Evolutionary conservation across 2,329 filamentous ascomycete species (phyloP).

Genomic region (Emmonsia crescens): DNA sequence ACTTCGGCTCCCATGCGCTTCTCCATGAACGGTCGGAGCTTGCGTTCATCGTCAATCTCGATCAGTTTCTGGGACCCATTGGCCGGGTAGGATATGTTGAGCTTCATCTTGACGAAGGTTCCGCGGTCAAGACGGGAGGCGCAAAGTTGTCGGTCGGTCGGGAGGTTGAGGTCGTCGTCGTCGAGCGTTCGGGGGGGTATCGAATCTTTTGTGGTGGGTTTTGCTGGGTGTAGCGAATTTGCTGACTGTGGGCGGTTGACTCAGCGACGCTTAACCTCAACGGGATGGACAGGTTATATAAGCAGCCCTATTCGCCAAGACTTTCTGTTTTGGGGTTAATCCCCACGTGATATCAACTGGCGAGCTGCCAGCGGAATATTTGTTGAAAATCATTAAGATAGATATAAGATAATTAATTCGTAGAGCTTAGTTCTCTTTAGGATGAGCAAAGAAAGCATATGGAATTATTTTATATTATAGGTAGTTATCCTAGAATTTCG

Average conservation of each 20-base stretch:
- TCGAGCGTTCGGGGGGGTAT: conserved; percentile 4
- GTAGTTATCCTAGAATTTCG: too few relatives aligned
- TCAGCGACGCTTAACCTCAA: conserved; percentile 22
- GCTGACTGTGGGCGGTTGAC: conserved; percentile 27
- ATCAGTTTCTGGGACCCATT: conserved; percentile 99
- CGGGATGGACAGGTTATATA: conserved; percentile 15
- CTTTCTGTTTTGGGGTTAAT: background rate
- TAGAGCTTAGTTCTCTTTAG: background rate
- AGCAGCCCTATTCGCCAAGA: conserved; percentile 15
- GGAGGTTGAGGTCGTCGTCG: conserved; percentile 20
- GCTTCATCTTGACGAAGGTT: conserved; percentile 56
- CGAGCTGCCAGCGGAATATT: too few relatives aligned
- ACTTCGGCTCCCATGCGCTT: conserved; percentile 64
- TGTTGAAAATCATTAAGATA: too few relatives aligned
- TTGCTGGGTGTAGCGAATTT: conserved; percentile 33
- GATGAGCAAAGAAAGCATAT: too few relatives aligned
- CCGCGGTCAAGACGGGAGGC: conserved; percentile 39
- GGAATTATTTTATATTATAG: too few relatives aligned
- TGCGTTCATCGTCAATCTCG: conserved; percentile 98
- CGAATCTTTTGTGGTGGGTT: conserved; percentile 20
- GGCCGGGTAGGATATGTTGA: conserved; percentile 82
- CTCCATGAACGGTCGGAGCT: conserved; percentile 98
- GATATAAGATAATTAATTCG: too few relatives aligned
- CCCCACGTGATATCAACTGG: background rate
- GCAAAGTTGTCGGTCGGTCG: conserved; percentile 30